A percentile compares a stretch with the other conserved stretches of the same genome.
These are phyloP conservation scores for Flaveria bidentis DNA, from an alignment of 129 eudicot genomes.

Conservation along the genomic window DNA sequence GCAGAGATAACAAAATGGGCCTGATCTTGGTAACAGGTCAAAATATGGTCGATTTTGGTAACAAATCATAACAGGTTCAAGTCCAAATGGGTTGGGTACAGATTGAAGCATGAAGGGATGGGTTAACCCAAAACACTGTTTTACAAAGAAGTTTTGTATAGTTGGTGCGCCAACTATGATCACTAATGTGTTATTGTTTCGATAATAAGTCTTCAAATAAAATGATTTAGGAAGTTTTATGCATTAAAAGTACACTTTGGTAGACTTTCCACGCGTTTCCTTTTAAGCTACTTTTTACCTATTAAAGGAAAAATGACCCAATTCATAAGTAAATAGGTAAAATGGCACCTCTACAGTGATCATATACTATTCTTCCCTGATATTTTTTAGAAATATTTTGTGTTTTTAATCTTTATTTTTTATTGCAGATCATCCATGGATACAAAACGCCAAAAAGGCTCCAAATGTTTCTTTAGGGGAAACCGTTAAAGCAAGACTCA, in stretches of 20 bases:
- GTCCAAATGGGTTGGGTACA: neutral
- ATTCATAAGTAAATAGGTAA: neutral
- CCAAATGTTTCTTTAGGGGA: slow-evolving; percentile 92
- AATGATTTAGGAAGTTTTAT: neutral
- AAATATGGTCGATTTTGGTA: neutral
- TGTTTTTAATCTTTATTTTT: neutral
- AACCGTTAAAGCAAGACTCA: slow-evolving; percentile 87
- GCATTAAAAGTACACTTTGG: neutral
- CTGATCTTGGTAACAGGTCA: neutral
- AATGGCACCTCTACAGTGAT: neutral
- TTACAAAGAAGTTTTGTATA: neutral
- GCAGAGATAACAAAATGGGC: neutral
- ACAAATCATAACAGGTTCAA: neutral
- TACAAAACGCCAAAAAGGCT: slow-evolving; percentile 89
- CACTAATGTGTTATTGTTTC: neutral
- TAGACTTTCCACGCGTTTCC: neutral
- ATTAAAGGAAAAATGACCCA: neutral
- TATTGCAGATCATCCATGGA: slow-evolving; percentile 93
- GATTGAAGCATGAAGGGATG: neutral
- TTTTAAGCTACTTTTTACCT: neutral
- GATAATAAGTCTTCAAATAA: neutral
- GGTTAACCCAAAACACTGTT: neutral
- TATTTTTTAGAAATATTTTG: neutral
- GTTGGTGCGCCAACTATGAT: neutral
- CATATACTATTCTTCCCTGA: neutral